Conservation (phyloP, 345 rosid species). For the Cochlearia excelsa region DNA sequence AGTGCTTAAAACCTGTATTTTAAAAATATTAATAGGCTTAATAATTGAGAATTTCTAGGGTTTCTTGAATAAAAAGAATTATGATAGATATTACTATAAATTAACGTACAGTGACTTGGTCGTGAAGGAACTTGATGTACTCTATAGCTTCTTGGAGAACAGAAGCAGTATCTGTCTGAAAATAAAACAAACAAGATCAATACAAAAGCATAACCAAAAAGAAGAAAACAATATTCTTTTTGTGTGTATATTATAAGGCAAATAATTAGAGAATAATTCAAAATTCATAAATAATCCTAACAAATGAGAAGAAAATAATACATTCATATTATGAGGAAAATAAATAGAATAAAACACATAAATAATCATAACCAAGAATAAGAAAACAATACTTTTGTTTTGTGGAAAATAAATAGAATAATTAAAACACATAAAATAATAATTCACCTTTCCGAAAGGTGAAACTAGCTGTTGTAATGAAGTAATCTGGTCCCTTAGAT, state of each 20-base stretch:
- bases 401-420: conserved; percentile 10
- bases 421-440: conserved; percentile 14
- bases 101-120: conserved; percentile 68
- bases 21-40: conserved; percentile 9
- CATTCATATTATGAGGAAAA: conserved; percentile 10
- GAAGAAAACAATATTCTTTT: neutral
- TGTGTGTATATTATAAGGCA: too few relatives aligned
- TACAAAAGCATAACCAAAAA: conserved; percentile 19
- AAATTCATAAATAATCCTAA: conserved; percentile 15
- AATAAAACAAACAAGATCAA: neutral
- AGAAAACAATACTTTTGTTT: conserved; percentile 11
- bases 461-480: conserved; percentile 97
- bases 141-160: conserved; percentile 96
- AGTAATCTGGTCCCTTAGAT: conserved; percentile 97
- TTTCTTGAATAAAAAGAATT: neutral
- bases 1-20: conserved; percentile 59
- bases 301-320: conserved; percentile 4
- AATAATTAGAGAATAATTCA: too few relatives aligned
- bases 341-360: neutral
- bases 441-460: conserved; percentile 93
- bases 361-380: conserved; percentile 16
- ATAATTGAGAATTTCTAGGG: conserved; percentile 16
- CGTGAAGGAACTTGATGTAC: conserved; percentile 83
- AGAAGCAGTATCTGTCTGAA: conserved; percentile 98
- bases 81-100: conserved; percentile 1